Base-by-base conservation (phyloP, 140 eudicot species). In the Senecio squalidus region DNA sequence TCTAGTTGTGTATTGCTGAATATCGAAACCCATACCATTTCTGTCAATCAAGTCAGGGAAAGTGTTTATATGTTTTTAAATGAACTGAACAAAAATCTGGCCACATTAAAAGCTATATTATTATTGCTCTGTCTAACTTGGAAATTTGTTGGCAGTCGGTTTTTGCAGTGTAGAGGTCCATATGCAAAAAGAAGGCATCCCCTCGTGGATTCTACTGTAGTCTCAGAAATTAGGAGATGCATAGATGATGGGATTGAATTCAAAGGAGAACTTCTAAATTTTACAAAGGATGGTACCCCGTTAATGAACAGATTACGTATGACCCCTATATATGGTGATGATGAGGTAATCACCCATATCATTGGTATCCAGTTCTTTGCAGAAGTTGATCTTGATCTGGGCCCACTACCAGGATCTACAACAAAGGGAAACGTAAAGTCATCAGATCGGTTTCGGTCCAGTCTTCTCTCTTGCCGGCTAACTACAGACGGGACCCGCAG, bases 121-220 rank as follows among this genome's bases (percentile, higher is more conserved):
- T 2, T 34, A 34, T 34, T 34, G 41, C 41, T 8, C 13, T 34
- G 5, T 71, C 49, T 71, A 56, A 50, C 53, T 52, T 44, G 33
- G 40, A 21, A 4, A 47, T 66, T 53, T 49, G 29, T 60, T 62
- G 55, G 77, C 96, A 92, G 98, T 62, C 98, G 98, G 33, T 91
- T 91, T 78, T 73, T 91, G 84, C 98, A 91, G 71, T 91, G 98
- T 78, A 79, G 98, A 80, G 98, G 98, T 30, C 98, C 98, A 30
- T 91, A 78, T 59, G 98, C 98, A 33, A 84, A 91, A 70, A 76
- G 98, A 79, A 87, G 98, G 65, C 98, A 91, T 62, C 95, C 94
- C 0, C 60, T 90, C 10, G 98, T 90, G 74, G 86, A 86, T 66
- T 71, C 95, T 29, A 60, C 85, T 1, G 78, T 83, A 8, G 91